A percentile compares a stretch with the other conserved stretches of the same genome.
Evolutionary conservation across 176 grass and related monocot genomes (phyloP).

Genomic region (Triticum urartu): DNA sequence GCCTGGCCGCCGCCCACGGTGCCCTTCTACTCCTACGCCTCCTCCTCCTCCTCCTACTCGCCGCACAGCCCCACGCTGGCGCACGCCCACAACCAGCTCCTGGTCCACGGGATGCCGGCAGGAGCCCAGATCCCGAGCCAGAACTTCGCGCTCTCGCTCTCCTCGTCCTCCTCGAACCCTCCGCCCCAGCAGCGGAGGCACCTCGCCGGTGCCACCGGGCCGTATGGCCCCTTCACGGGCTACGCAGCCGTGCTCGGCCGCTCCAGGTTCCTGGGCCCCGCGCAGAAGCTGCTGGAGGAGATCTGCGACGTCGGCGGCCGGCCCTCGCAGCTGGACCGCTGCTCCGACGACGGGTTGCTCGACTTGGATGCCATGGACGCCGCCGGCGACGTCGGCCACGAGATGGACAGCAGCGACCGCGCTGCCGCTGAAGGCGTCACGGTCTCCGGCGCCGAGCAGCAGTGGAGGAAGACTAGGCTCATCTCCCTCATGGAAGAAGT

Average conservation of each 20-base stretch:
- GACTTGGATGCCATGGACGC: constrained; percentile 44
- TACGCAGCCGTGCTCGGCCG: constrained; percentile 77
- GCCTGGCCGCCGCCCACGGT: constrained; percentile 29
- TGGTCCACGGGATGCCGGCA: constrained; percentile 29
- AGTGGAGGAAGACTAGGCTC: constrained; percentile 97
- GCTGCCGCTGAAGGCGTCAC: constrained; percentile 39
- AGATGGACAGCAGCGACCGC: constrained; percentile 39
- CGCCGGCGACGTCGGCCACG: constrained; percentile 27
- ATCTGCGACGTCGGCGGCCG: constrained; percentile 75
- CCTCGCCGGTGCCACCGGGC: constrained; percentile 38
- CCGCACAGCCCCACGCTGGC: constrained; percentile 51
- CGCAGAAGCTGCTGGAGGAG: constrained; percentile 86
- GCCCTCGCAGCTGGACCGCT: constrained; percentile 5
- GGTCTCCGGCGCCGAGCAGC: constrained; percentile 61
- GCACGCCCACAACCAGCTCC: constrained; percentile 37
- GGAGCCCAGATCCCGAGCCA: constrained; percentile 62
- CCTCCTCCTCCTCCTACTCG: constrained; percentile 53
- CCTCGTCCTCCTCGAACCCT: constrained; percentile 51
- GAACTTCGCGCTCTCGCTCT: constrained; percentile 63
- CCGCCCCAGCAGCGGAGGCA: constrained; percentile 40
- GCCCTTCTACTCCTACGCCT: constrained; percentile 47
- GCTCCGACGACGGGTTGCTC: constrained; percentile 35
- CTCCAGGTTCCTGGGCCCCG: constrained; percentile 81
- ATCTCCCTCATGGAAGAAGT: constrained; percentile 94
- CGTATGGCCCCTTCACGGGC: constrained; percentile 87